phyloP scores from a whole-genome alignment of 2,329 filamentous ascomycete species.

The Acarospora socialis region DNA sequence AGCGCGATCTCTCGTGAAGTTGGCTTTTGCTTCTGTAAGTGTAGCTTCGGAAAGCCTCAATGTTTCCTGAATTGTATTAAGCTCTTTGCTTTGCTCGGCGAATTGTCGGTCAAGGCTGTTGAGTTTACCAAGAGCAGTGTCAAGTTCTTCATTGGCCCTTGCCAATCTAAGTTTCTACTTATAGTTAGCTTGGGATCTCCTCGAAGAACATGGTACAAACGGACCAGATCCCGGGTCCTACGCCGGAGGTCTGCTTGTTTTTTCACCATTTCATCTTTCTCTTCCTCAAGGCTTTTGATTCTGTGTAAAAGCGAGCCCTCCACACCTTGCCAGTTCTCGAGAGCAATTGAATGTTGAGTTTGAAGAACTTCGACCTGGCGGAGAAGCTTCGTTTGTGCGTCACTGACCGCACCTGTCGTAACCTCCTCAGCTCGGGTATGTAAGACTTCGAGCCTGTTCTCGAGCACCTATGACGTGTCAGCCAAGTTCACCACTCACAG shows the following conservation, averaged over 20 bases:
- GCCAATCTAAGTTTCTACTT: no score
- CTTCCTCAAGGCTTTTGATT: conserved; percentile 67
- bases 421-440: conserved; percentile 77
- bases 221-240: conserved; percentile 86
- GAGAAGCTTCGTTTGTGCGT: conserved; percentile 76
- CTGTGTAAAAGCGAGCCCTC: conserved; percentile 72
- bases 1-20: no score
- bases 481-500: conserved; percentile 20
- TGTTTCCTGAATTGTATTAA: no score
- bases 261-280: conserved; percentile 71
- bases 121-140: no score
- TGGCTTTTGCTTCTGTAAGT: no score
- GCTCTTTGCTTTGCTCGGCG: no score
- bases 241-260: conserved; percentile 78
- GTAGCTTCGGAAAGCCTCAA: no score
- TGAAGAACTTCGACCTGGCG: conserved; percentile 92
- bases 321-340: conserved; percentile 95
- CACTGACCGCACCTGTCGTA: conserved; percentile 65
- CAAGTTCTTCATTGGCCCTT: no score
- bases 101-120: no score
- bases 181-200: no score
- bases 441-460: conserved; percentile 81
- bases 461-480: conserved; percentile 62
- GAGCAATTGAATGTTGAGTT: conserved; percentile 85
- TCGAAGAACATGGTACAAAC: no score